Evolutionary conservation across 179 eudicot genomes (phyloP).

Genomic region (Gypsophila paniculata): DNA sequence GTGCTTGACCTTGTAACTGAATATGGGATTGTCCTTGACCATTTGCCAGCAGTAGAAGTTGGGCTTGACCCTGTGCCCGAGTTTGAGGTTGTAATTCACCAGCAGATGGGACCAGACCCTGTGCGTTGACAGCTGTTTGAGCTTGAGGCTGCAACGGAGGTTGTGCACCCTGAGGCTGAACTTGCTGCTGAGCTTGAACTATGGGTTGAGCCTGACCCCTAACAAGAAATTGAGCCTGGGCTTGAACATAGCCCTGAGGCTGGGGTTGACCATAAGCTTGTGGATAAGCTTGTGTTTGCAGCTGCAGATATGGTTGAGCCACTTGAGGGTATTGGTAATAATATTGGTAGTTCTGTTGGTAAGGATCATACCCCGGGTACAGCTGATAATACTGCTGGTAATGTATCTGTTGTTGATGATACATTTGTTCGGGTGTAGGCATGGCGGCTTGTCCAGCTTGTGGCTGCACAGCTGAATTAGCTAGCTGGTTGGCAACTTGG

Average conservation of each 20-base stretch:
- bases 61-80: conserved; percentile 34
- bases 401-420: conserved; percentile 82
- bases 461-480: conserved; percentile 41
- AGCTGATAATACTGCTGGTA: conserved; percentile 89
- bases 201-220: conserved; percentile 34
- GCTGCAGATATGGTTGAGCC: conserved; percentile 57
- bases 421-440: conserved; percentile 71
- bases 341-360: conserved; percentile 76
- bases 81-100: conserved; percentile 28
- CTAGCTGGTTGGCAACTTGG: conserved; percentile 45
- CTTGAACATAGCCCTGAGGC: conserved; percentile 33
- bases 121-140: conserved; percentile 34
- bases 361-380: conserved; percentile 82
- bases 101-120: conserved; percentile 29
- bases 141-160: conserved; percentile 36
- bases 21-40: conserved; percentile 32
- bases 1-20: conserved; percentile 36
- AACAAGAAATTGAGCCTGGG: not conserved
- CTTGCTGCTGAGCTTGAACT: conserved; percentile 31
- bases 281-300: conserved; percentile 35
- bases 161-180: conserved; percentile 28
- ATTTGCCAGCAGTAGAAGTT: conserved; percentile 25
- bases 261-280: conserved; percentile 40
- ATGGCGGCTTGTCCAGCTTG: conserved; percentile 46
- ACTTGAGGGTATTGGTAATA: conserved; percentile 64